phyloP scores from a whole-genome alignment of 1,284 basidiomycete genomes.

The Ganoderma multipileum region DNA sequence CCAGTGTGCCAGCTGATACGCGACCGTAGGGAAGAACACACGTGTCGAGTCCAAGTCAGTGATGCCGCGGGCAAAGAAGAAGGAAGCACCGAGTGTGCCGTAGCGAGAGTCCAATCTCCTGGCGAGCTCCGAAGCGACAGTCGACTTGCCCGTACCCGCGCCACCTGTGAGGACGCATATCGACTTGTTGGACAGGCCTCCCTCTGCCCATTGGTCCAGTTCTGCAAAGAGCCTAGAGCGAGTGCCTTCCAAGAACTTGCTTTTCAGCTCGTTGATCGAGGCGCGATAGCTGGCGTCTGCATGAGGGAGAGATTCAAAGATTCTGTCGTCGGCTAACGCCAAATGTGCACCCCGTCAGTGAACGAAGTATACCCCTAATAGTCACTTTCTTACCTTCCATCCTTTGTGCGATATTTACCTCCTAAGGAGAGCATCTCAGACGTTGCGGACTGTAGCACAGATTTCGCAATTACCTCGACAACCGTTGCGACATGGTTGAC shows the following conservation, averaged over 20 bases:
- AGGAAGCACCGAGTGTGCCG: conserved; percentile 19
- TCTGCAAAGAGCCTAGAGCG: conserved; percentile 10
- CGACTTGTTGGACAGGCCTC: neutral
- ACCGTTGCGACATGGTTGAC: neutral
- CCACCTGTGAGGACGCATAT: conserved; percentile 21
- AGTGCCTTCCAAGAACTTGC: conserved; percentile 24
- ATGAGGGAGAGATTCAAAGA: conserved; percentile 5
- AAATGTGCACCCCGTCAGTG: neutral
- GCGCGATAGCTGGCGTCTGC: conserved; percentile 16
- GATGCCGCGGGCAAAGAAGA: conserved; percentile 20
- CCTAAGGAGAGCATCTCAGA: neutral
- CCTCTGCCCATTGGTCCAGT: conserved; percentile 13
- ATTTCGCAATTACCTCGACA: neutral
- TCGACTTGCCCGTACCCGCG: conserved; percentile 27
- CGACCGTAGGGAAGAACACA: conserved; percentile 19
- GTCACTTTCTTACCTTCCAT: neutral
- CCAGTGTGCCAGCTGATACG: conserved; percentile 12
- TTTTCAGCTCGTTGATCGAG: conserved; percentile 7
- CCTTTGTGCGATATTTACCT: neutral
- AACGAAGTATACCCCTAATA: neutral
- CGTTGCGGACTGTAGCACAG: neutral
- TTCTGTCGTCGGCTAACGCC: neutral
- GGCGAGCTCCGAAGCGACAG: conserved; percentile 22
- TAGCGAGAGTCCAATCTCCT: conserved; percentile 9
- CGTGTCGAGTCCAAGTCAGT: conserved; percentile 10